Conservation (phyloP, 495 filamentous ascomycete species). For the Aspergillus asperescens region DNA sequence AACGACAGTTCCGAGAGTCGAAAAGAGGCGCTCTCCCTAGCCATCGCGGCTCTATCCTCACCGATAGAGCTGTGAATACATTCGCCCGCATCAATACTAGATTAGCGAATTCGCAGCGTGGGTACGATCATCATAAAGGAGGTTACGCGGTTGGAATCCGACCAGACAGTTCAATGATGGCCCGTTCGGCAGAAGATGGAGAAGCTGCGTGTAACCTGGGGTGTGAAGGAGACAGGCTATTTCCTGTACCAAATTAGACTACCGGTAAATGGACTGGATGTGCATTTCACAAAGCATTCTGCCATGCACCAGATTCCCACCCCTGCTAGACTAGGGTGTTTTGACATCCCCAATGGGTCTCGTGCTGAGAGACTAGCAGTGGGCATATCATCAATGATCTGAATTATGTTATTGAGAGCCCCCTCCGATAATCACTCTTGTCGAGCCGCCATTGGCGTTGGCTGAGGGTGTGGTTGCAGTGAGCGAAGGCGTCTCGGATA, state of each 20-base stretch:
- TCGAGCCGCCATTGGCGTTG: not conserved
- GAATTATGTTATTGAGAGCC: not conserved
- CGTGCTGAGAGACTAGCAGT: too few species aligned
- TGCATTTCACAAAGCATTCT: not conserved
- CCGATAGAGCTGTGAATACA: not conserved
- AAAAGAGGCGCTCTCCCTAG: not conserved
- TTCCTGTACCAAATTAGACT: not conserved
- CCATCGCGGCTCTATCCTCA: not conserved
- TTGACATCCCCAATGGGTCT: not conserved
- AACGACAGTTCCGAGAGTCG: not conserved
- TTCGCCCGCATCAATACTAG: not conserved
- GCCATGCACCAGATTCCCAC: not conserved
- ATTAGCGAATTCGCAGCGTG: too few species aligned
- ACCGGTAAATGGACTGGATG: not conserved
- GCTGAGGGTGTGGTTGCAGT: conserved; percentile 1
- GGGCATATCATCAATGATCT: not conserved
- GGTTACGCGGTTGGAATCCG: not conserved
- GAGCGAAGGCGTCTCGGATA: conserved; percentile 16
- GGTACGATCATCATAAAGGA: not conserved
- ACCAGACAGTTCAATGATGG: not conserved
- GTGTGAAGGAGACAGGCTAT: not conserved
- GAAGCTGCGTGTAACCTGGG: conserved; percentile 1
- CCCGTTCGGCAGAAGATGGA: not conserved
- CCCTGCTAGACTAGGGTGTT: not conserved
- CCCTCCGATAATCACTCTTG: not conserved